phyloP scores from a whole-genome alignment of 768 basidiomycete species.

The Lactifluus subvellereus region DNA sequence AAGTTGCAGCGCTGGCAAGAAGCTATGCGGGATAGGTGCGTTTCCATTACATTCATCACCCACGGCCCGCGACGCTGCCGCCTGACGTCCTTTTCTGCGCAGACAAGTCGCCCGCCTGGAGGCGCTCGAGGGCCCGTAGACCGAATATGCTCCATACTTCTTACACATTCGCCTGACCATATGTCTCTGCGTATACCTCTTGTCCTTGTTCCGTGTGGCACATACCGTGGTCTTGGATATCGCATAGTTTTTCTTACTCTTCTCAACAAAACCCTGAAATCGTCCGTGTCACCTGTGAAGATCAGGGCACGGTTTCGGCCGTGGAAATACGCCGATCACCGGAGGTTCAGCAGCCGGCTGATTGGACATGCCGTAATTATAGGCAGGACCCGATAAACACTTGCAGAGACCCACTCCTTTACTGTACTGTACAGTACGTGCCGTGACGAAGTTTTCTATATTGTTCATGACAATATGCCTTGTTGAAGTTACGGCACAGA shows the following conservation, averaged over 20 bases:
- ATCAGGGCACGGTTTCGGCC: too few relatives aligned
- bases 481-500: too few relatives aligned
- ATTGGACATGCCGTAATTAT: too few relatives aligned
- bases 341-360: too few relatives aligned
- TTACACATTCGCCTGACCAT: too few relatives aligned
- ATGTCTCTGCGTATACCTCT: constrained; percentile 3
- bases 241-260: neutral
- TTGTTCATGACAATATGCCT: too few relatives aligned
- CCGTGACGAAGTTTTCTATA: too few relatives aligned
- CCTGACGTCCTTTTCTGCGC: neutral
- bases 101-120: constrained; percentile 24
- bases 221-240: constrained; percentile 5
- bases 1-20: constrained; percentile 96
- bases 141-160: neutral
- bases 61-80: neutral
- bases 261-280: neutral
- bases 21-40: constrained; percentile 79
- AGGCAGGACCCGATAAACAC: too few relatives aligned
- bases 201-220: neutral
- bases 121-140: constrained; percentile 18
- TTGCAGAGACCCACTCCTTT: too few relatives aligned
- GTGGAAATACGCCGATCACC: too few relatives aligned
- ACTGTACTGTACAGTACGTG: too few relatives aligned
- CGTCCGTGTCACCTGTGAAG: too few relatives aligned
- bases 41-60: constrained; percentile 11